Conservation (phyloP, 495 filamentous ascomycete species). For the Lophium mytilinum region DNA sequence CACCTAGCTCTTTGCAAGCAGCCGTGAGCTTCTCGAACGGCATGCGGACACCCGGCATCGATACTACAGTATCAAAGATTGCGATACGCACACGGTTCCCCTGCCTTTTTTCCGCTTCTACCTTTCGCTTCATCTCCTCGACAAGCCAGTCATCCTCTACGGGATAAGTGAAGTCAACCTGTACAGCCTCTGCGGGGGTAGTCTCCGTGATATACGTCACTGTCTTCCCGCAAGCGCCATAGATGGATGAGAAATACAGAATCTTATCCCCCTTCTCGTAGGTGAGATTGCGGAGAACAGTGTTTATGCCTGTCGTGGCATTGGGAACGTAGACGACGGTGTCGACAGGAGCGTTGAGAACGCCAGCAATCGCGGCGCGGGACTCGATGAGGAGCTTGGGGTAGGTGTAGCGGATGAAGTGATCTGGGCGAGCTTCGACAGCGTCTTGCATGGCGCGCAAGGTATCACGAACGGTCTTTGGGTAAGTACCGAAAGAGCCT, state of each 20-base stretch:
- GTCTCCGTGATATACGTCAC: slow-evolving; percentile 62
- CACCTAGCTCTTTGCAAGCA: slow-evolving; percentile 53
- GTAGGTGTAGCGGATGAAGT: slow-evolving; percentile 60
- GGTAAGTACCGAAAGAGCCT: slow-evolving; percentile 78
- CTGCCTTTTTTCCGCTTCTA: slow-evolving; percentile 25
- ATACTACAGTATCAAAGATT: slow-evolving; percentile 73
- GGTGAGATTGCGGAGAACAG: slow-evolving; percentile 62
- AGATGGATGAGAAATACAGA: slow-evolving; percentile 63
- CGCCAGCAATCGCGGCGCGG: slow-evolving; percentile 52
- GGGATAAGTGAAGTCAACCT: slow-evolving; percentile 49
- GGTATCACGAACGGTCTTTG: slow-evolving; percentile 48
- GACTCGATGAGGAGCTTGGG: slow-evolving; percentile 52
- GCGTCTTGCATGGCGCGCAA: slow-evolving; percentile 50
- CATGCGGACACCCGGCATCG: slow-evolving; percentile 65
- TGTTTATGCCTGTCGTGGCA: slow-evolving; percentile 72
- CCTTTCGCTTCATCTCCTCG: slow-evolving; percentile 40
- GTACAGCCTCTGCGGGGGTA: slow-evolving; percentile 34
- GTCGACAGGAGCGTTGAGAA: slow-evolving; percentile 53
- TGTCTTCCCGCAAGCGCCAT: slow-evolving; percentile 64
- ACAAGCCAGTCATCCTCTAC: slow-evolving; percentile 52
- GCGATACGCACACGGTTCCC: slow-evolving; percentile 43
- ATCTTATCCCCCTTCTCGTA: slow-evolving; percentile 37
- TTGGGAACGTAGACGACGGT: slow-evolving; percentile 74
- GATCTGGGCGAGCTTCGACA: slow-evolving; percentile 59
- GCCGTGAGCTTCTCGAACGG: slow-evolving; percentile 62